phyloP scores from a whole-genome alignment of 164 flowering plant species.

The grape (Vitis vinifera) region ASM3070453v1 NC_081822.1:24063001-24063500 shows the following conservation, averaged over 20 bases:
- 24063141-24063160: background rate
- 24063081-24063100: background rate
- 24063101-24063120: background rate
- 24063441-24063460: constrained; percentile 29
- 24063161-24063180: background rate
- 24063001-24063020: background rate
- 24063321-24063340: background rate
- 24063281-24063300: background rate
- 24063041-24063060: background rate
- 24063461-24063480: constrained; percentile 14
- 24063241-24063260: background rate
- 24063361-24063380: constrained; percentile 2
- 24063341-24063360: background rate
- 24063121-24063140: too few species aligned
- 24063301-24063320: background rate
- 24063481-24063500: background rate
- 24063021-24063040: constrained; percentile 1
- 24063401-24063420: constrained; percentile 57
- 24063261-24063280: background rate
- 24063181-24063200: background rate
- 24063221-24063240: constrained; percentile 6
- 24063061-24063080: background rate
- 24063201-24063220: background rate
- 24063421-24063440: constrained; percentile 42
- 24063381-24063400: constrained; percentile 22